Conservation (phyloP, 2,329 filamentous ascomycete species). For the Neospermospora avenae region DNA sequence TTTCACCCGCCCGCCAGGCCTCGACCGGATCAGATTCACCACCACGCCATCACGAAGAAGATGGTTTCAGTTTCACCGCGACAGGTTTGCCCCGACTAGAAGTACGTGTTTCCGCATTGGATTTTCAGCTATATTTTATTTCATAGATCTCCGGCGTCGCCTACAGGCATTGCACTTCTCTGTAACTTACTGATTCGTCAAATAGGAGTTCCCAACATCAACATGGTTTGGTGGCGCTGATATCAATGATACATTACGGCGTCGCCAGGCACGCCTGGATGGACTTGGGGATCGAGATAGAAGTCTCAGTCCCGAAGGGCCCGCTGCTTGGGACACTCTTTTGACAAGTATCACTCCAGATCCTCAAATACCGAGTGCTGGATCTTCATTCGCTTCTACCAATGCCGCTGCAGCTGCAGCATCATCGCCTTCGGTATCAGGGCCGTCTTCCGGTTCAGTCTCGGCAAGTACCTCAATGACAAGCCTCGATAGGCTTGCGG, state of each 20-base stretch:
- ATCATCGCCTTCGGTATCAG: constrained; percentile 27
- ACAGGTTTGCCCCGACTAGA: not conserved
- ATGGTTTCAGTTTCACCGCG: constrained; percentile 9
- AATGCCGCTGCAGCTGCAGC: constrained; percentile 29
- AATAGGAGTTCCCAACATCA: constrained; percentile 5
- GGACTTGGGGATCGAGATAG: constrained; percentile 82
- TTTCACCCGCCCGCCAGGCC: constrained; percentile 18
- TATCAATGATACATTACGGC: too few relatives aligned
- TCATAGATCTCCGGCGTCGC: not conserved
- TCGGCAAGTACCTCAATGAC: constrained; percentile 32
- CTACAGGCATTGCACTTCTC: not conserved
- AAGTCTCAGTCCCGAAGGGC: constrained; percentile 69
- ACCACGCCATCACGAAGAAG: constrained; percentile 12
- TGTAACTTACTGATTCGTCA: not conserved
- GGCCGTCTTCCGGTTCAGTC: constrained; percentile 25
- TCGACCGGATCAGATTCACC: constrained; percentile 3
- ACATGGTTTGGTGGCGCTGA: constrained; percentile 19
- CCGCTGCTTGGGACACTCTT: constrained; percentile 74
- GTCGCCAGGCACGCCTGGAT: constrained; percentile 45
- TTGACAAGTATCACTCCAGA: constrained; percentile 78
- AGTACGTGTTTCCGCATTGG: constrained; percentile 1
- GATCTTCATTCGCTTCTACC: constrained; percentile 67
- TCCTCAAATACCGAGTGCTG: constrained; percentile 72
- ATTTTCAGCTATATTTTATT: not conserved
- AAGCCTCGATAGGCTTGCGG: constrained; percentile 22